Base-by-base conservation (phyloP, 371 early-diverging fungal species). In the Mortierella sp. region DNA sequence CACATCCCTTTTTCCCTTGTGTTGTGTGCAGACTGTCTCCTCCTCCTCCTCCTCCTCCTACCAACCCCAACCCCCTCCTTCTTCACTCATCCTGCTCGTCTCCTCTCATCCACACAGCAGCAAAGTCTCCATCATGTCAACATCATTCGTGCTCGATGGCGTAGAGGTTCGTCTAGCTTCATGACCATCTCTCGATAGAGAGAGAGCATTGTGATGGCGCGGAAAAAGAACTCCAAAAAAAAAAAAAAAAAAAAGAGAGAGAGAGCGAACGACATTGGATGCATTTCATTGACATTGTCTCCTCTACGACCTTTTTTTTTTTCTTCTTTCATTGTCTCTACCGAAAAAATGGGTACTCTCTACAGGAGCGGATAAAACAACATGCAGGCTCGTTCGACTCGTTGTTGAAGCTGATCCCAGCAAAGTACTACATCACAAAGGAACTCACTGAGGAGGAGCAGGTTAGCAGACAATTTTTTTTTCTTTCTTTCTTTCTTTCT, bases 321-420 rank as follows among this genome's bases (percentile, higher is more conserved):
- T 16, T 16, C 19, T 29, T 29, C 37, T n/a, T 29, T 29, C 37
- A 12, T 5, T 25, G 12, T 26, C 26, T 7, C 43, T 63, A 29
- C 14, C n/a, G n/a, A n/a, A n/a, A n/a, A n/a, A n/a, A n/a, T n/a
- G n/a, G n/a, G n/a, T n/a, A n/a, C 28, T n/a, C 26, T 14, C 19
- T 62, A 66, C 67, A 90, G 90, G 87, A 86, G 56, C 90, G 92
- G 58, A 82, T 93, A 30, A 71, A 75, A 65, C 70, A 72, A 26
- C 89, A 91, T 72, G 87, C 83, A 37, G 77, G 84, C 47, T 74
- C 84, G 50, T 90, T 93, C 74, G 90, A 92, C 69, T 76, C 84
- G 44, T 82, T 93, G 60, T 82, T 93, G 61, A 85, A 87, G 66
- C 85, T 90, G 68, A 92, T 93, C 85, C 92, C 93, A 60, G 87